Conservation (phyloP, 140 eudicot genomes). For the Cichorium intybus region DNA sequence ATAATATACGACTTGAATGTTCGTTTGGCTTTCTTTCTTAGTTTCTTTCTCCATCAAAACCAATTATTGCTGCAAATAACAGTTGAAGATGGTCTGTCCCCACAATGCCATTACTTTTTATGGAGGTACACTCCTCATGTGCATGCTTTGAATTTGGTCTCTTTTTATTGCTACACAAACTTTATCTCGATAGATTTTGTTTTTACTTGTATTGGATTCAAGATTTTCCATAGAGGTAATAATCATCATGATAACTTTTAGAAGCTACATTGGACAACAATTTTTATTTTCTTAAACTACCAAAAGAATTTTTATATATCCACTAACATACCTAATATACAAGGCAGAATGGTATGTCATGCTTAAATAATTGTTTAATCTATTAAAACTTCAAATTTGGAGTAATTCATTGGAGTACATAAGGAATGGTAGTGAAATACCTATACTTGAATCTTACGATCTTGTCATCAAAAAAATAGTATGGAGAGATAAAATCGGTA, state of each 20-base stretch:
- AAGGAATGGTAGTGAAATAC: too few relatives aligned
- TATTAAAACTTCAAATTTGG: background rate
- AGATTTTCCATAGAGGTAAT: background rate
- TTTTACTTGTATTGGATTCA: background rate
- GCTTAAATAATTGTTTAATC: conserved; percentile 1
- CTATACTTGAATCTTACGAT: too few relatives aligned
- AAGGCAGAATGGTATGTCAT: background rate
- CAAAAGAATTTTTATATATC: too few relatives aligned
- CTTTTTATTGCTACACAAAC: background rate
- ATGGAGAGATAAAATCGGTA: background rate
- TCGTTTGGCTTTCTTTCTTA: conserved; percentile 18
- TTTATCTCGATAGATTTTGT: background rate
- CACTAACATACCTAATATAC: background rate
- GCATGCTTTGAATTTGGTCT: conserved; percentile 13
- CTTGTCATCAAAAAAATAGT: too few relatives aligned
- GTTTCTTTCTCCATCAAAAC: conserved; percentile 12
- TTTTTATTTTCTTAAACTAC: background rate
- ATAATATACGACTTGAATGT: conserved; percentile 10
- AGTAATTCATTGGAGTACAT: conserved; percentile 1
- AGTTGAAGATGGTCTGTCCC: conserved; percentile 24
- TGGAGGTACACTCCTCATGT: conserved; percentile 23
- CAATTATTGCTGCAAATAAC: conserved; percentile 36
- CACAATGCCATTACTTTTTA: conserved; percentile 26
- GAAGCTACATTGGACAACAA: background rate
- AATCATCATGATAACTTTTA: background rate